Percentiles rank a stretch among this genome's conserved stretches.
These are phyloP conservation scores for Paramyrothecium sp. DNA, from an alignment of 2,329 filamentous ascomycete genomes.

Conservation along the genomic window DNA sequence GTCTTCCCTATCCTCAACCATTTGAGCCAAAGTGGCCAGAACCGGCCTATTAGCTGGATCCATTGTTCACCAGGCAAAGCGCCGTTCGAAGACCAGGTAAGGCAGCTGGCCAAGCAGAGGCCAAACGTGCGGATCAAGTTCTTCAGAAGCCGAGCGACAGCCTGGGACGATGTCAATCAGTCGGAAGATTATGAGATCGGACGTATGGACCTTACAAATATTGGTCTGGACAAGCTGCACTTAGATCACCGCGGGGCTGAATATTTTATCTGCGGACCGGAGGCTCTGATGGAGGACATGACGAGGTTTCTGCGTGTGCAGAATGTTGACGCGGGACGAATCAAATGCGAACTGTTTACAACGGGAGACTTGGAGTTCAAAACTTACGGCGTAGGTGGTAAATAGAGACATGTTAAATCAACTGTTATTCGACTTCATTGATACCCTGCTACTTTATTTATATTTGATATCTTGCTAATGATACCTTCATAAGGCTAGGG, in stretches of 20 bases:
- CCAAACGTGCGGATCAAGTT: constrained; percentile 38
- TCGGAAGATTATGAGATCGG: constrained; percentile 8
- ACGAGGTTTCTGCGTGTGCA: constrained; percentile 38
- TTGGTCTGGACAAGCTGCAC: constrained; percentile 43
- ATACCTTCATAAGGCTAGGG: too few species aligned
- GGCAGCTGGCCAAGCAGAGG: constrained; percentile 37
- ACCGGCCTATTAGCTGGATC: constrained; percentile 56
- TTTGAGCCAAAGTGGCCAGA: constrained; percentile 40
- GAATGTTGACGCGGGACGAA: constrained; percentile 34
- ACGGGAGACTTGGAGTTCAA: constrained; percentile 41
- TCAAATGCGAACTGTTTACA: constrained; percentile 48
- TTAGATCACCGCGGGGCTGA: constrained; percentile 44
- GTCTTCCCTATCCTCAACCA: constrained; percentile 61
- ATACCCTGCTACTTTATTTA: too few species aligned
- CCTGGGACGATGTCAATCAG: constrained; percentile 41
- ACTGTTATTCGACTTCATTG: too few species aligned
- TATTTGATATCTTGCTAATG: too few species aligned
- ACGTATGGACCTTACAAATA: constrained; percentile 42
- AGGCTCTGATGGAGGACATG: constrained; percentile 54
- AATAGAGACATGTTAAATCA: too few species aligned
- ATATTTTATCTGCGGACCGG: constrained; percentile 55
- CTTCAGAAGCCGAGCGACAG: constrained; percentile 48
- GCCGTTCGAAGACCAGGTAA: constrained; percentile 54
- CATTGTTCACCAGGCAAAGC: constrained; percentile 52
- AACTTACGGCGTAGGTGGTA: not conserved